A percentile compares a stretch with the other conserved stretches of the same genome.
Evolutionary conservation across 805 yeast species (phyloP).

Genomic region (Pichia nanzhaoensis): DNA sequence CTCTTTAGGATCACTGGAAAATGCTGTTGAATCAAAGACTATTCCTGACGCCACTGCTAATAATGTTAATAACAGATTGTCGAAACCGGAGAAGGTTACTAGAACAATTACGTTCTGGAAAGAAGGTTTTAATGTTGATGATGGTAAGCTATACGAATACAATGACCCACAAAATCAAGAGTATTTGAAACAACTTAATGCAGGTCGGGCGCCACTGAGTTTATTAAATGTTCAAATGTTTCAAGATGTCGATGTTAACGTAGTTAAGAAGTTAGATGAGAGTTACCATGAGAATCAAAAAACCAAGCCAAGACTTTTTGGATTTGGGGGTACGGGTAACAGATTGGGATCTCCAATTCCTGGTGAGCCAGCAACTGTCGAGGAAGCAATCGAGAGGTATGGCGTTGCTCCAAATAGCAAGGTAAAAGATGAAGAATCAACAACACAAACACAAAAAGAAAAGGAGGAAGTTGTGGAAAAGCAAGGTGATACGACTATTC

Average conservation of each 20-base stretch:
- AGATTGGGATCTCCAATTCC: constrained; percentile 89
- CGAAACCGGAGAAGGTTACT: constrained; percentile 44
- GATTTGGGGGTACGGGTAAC: constrained; percentile 74
- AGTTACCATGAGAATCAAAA: constrained; percentile 54
- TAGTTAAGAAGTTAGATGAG: constrained; percentile 75
- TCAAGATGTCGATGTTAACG: constrained; percentile 89
- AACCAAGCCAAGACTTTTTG: constrained; percentile 41
- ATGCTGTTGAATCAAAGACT: constrained; percentile 26
- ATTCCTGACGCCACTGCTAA: constrained; percentile 12
- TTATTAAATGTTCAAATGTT: constrained; percentile 78
- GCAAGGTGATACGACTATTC: constrained; percentile 55
- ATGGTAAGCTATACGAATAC: constrained; percentile 77
- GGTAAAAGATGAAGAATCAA: constrained; percentile 14
- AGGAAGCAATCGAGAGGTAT: constrained; percentile 4
- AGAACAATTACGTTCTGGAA: constrained; percentile 92
- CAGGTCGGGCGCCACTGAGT: constrained; percentile 86
- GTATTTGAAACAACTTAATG: constrained; percentile 71
- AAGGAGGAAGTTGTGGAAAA: constrained; percentile 11
- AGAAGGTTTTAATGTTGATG: constrained; percentile 93
- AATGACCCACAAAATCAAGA: constrained; percentile 87
- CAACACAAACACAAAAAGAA: constrained; percentile 14
- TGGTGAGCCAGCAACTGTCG: constrained; percentile 40
- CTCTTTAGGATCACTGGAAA: constrained; percentile 43
- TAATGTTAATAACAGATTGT: neutral
- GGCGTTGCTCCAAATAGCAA: neutral